phyloP scores from a whole-genome alignment of 2,329 filamentous ascomycete species.

The Zelopaecilomyces penicillatus region DNA sequence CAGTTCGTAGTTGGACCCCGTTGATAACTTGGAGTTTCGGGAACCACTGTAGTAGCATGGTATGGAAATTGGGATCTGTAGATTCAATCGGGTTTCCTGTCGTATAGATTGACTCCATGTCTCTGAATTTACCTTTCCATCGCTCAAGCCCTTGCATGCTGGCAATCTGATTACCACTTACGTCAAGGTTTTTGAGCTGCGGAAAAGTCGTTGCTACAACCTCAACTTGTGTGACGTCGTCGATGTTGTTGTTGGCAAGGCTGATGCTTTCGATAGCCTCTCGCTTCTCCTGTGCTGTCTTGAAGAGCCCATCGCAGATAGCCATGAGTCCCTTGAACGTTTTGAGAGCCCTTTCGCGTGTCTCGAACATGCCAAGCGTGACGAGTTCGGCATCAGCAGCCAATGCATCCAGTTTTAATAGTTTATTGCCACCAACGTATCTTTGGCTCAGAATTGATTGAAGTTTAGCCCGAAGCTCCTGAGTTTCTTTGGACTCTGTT shows the following conservation, averaged over 20 bases:
- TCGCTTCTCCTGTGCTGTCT: constrained; percentile 60
- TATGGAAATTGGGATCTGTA: constrained; percentile 50
- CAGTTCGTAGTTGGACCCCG: constrained; percentile 61
- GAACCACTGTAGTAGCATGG: constrained; percentile 72
- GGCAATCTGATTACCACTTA: constrained; percentile 74
- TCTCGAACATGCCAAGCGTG: constrained; percentile 67
- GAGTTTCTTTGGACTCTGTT: constrained; percentile 42
- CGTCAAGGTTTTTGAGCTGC: constrained; percentile 77
- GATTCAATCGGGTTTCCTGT: constrained; percentile 65
- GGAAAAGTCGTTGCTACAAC: constrained; percentile 72
- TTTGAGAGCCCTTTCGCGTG: constrained; percentile 65
- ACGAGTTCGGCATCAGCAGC: constrained; percentile 63
- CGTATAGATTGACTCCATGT: constrained; percentile 74
- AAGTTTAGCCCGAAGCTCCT: constrained; percentile 60
- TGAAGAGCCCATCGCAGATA: constrained; percentile 72
- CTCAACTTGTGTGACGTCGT: constrained; percentile 63
- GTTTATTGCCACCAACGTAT: constrained; percentile 62
- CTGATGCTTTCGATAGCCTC: constrained; percentile 76
- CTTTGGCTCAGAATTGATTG: constrained; percentile 63
- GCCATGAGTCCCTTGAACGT: constrained; percentile 89
- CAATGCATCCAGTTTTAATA: constrained; percentile 76
- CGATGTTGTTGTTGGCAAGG: constrained; percentile 70
- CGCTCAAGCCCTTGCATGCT: constrained; percentile 58
- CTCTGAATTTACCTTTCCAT: constrained; percentile 73
- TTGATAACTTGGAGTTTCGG: constrained; percentile 74